Evolutionary conservation across 306 rosid species (phyloP).

Genomic region (Styphnolobium japonicum): DNA sequence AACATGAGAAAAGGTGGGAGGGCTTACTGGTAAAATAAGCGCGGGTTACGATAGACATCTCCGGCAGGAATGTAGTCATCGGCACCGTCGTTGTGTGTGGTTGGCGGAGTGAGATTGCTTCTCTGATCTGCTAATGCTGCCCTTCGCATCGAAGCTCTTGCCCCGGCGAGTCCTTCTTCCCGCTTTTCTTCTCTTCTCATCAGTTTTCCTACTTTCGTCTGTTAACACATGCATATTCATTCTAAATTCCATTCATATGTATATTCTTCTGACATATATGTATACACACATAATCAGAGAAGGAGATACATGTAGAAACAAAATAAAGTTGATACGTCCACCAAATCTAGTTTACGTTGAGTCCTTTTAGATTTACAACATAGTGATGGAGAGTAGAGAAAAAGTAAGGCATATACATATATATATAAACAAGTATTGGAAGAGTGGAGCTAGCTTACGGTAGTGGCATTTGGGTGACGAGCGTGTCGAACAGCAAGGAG

Average conservation of each 20-base stretch:
- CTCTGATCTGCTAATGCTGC: not conserved
- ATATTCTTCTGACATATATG: no score
- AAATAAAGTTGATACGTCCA: not conserved
- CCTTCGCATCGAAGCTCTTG: slow-evolving; percentile 35
- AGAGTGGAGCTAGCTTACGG: not conserved
- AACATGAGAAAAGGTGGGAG: not conserved
- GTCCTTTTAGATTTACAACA: not conserved
- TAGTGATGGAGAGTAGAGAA: not conserved
- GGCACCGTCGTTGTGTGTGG: not conserved
- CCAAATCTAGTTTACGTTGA: not conserved
- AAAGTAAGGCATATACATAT: no score
- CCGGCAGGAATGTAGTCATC: slow-evolving; percentile 13
- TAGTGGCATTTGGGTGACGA: slow-evolving; percentile 6
- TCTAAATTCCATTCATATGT: not conserved
- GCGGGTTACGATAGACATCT: slow-evolving; percentile 34
- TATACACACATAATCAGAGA: no score
- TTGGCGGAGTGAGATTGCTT: not conserved
- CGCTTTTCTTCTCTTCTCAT: slow-evolving; percentile 22
- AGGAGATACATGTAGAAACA: not conserved
- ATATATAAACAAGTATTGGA: no score
- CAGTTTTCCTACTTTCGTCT: slow-evolving; percentile 3
- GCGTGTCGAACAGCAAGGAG: slow-evolving; percentile 6
- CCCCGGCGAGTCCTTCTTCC: slow-evolving; percentile 36
- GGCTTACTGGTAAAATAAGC: slow-evolving; percentile 39
- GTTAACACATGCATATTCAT: not conserved